Conservation (phyloP, 768 basidiomycete genomes). For the Podaxis sp. region DNA sequence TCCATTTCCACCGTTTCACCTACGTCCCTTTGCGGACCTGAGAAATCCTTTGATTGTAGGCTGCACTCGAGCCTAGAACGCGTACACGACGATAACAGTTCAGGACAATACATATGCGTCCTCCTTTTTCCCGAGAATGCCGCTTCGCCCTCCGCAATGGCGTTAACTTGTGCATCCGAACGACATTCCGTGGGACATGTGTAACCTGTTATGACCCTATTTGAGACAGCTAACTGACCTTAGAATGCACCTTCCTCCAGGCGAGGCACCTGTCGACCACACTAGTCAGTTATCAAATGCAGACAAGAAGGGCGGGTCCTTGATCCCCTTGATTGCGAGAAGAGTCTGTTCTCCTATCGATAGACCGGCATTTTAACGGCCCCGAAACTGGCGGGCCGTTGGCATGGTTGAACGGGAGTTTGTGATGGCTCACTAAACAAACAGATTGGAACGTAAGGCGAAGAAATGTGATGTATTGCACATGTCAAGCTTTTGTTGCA, state of each 20-base stretch:
- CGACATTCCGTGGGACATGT: not conserved
- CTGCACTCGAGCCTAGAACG: not conserved
- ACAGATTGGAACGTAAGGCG: not conserved
- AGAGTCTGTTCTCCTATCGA: not conserved
- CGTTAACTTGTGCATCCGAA: not conserved
- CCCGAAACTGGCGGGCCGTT: not conserved
- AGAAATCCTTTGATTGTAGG: not conserved
- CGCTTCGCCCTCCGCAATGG: not conserved
- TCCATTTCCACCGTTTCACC: not conserved
- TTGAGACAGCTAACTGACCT: not conserved
- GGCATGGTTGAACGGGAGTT: not conserved
- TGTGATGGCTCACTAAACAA: not conserved
- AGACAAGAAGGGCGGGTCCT: not conserved
- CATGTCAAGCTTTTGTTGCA: not conserved
- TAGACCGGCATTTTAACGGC: not conserved
- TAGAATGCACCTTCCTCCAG: not conserved
- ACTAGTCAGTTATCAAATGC: not conserved
- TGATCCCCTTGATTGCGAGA: not conserved
- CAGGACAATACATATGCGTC: not conserved
- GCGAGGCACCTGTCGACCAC: not conserved
- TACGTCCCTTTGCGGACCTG: not conserved
- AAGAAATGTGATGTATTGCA: not conserved
- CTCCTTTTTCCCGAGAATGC: not conserved
- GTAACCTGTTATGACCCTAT: not conserved
- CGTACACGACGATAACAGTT: not conserved